phyloP scores from a whole-genome alignment of 2,329 filamentous ascomycete genomes.

The Blastomyces parvus region DNA sequence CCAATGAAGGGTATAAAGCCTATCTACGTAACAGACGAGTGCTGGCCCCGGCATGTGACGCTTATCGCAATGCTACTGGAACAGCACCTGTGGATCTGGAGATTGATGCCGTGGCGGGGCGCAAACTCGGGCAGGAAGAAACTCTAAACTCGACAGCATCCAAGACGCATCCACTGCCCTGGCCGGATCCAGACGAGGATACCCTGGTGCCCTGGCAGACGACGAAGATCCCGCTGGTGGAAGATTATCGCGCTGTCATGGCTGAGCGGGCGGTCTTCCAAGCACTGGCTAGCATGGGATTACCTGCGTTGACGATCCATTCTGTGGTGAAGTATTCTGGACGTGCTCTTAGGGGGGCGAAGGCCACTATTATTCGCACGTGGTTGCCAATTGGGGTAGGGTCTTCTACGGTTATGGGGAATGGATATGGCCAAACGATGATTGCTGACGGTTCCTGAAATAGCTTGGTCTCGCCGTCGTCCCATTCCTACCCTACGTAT shows the following conservation, averaged over 20 bases:
- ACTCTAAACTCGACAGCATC: constrained; percentile 10
- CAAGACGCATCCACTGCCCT: constrained; percentile 19
- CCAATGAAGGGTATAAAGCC: constrained; percentile 89
- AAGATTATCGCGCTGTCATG: constrained; percentile 89
- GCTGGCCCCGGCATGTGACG: constrained; percentile 56
- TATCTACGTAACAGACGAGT: constrained; percentile 76
- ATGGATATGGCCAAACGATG: not conserved
- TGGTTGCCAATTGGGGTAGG: constrained; percentile 88
- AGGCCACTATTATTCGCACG: constrained; percentile 65
- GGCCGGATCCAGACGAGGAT: constrained; percentile 23
- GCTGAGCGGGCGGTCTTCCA: constrained; percentile 86
- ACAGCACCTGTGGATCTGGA: constrained; percentile 7
- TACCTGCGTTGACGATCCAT: constrained; percentile 90
- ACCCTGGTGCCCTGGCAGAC: constrained; percentile 31
- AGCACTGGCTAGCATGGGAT: constrained; percentile 79
- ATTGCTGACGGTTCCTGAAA: constrained; percentile 14
- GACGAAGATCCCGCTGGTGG: constrained; percentile 57
- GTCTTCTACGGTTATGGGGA: constrained; percentile 13
- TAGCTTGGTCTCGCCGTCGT: constrained; percentile 61
- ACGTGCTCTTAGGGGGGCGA: constrained; percentile 68
- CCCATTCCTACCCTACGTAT: constrained; percentile 72
- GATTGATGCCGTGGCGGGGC: constrained; percentile 8
- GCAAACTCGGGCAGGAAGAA: constrained; percentile 4
- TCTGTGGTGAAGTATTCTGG: constrained; percentile 86
- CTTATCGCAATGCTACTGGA: constrained; percentile 28